Conservation (phyloP, 257 asterid species). For the Solanum sitiens region DNA sequence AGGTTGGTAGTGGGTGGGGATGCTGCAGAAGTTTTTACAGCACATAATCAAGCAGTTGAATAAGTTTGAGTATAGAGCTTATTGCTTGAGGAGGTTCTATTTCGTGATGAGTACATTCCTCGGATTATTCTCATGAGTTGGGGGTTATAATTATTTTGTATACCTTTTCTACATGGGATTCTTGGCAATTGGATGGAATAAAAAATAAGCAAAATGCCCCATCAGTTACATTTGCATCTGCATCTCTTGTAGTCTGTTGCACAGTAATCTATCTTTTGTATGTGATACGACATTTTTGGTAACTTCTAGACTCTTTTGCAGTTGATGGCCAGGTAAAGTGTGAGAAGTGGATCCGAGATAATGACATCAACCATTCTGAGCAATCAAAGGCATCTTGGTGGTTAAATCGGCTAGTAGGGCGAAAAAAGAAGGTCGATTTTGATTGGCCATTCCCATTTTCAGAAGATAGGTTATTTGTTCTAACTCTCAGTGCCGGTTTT, state of each 20-base stretch:
- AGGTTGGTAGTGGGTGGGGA: neutral
- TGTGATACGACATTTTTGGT: neutral
- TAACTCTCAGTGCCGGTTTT: slow-evolving; percentile 91
- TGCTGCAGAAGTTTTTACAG: neutral
- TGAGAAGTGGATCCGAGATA: slow-evolving; percentile 75
- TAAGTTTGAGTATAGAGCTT: neutral
- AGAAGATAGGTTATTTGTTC: slow-evolving; percentile 70
- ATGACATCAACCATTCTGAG: slow-evolving; percentile 44
- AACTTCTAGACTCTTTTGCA: slow-evolving; percentile 15
- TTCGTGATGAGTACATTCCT: neutral
- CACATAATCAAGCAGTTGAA: neutral
- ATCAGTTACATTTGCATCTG: neutral
- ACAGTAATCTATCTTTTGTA: neutral
- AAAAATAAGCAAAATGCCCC: neutral
- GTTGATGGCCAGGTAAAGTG: slow-evolving; percentile 83
- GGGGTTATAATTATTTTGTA: neutral
- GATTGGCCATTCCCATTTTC: slow-evolving; percentile 94
- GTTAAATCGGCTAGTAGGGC: slow-evolving; percentile 71
- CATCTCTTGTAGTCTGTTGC: neutral
- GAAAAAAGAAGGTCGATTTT: slow-evolving; percentile 52
- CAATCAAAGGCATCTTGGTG: slow-evolving; percentile 80
- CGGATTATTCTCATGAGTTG: neutral
- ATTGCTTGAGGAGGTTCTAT: neutral
- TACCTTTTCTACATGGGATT: neutral
- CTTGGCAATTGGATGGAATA: neutral